Percentiles rank a stretch among this genome's conserved stretches.
phyloP scores from a whole-genome alignment of 2,329 filamentous ascomycete species.

The Madurella fahalii region DNA sequence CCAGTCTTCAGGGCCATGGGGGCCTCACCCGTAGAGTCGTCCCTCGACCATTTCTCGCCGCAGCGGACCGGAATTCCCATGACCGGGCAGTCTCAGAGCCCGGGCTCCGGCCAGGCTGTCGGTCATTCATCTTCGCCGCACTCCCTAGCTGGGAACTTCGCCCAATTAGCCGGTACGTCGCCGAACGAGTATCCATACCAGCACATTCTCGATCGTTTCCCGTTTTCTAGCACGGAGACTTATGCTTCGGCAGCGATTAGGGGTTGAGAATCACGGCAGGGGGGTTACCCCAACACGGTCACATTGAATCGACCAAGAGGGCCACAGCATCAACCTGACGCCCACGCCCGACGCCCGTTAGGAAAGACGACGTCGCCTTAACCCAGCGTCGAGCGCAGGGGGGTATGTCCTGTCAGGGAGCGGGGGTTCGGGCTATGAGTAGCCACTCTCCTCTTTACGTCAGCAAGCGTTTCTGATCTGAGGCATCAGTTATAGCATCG shows the following conservation, averaged over 20 bases:
- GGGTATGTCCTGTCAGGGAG: background rate
- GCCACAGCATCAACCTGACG: too few species aligned
- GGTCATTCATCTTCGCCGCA: conserved; percentile 42
- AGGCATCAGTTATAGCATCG: background rate
- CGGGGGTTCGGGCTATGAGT: background rate
- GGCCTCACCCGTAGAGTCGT: conserved; percentile 34
- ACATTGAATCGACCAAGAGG: too few species aligned
- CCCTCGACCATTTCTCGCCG: conserved; percentile 27
- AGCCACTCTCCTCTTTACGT: background rate
- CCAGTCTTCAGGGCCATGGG: conserved; percentile 29
- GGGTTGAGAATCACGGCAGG: conserved; percentile 27
- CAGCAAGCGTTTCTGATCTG: background rate
- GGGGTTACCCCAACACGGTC: too few species aligned
- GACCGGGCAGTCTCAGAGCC: conserved; percentile 22
- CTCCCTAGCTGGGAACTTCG: conserved; percentile 41
- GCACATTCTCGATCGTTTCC: conserved; percentile 45
- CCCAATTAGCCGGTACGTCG: conserved; percentile 45
- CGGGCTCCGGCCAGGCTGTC: conserved; percentile 32
- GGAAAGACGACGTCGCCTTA: background rate
- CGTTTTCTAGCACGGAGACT: conserved; percentile 44
- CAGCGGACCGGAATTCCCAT: conserved; percentile 32
- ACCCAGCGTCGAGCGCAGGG: background rate
- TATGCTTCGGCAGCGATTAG: conserved; percentile 49
- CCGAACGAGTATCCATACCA: conserved; percentile 41
- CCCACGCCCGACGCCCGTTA: too few species aligned